Percentiles rank a stretch among this genome's conserved stretches.
Evolutionary conservation across 108 stramenopile species (phyloP).

Genomic region (Nitzschia sp.): DNA sequence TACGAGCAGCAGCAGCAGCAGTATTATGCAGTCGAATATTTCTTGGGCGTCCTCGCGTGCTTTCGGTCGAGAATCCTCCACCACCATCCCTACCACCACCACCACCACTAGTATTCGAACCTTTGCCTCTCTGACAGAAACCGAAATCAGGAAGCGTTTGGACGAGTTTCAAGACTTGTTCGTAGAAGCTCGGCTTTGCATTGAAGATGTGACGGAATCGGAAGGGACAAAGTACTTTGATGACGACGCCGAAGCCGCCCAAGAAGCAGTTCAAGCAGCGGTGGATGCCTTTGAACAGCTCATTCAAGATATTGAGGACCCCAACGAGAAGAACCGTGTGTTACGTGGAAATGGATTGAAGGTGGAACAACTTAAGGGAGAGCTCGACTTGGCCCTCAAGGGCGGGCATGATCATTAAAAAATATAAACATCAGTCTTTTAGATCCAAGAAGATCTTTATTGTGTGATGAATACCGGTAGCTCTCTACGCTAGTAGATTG

Average conservation of each 20-base stretch:
- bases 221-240: conserved; percentile 46
- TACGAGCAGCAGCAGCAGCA: too few species aligned
- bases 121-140: neutral
- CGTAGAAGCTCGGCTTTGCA: conserved; percentile 49
- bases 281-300: conserved; percentile 29
- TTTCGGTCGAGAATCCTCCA: too few species aligned
- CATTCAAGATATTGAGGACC: conserved; percentile 19
- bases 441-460: neutral
- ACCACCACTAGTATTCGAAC: neutral
- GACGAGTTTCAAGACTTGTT: conserved; percentile 52
- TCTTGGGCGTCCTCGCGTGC: too few species aligned
- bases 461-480: too few species aligned
- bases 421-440: neutral
- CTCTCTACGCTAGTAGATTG: too few species aligned
- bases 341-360: conserved; percentile 44
- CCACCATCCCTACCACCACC: too few species aligned
- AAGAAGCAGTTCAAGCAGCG: conserved; percentile 40
- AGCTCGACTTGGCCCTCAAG: conserved; percentile 34
- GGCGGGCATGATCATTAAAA: conserved; percentile 7
- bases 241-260: conserved; percentile 42
- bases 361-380: conserved; percentile 57
- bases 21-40: too few species aligned
- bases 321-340: conserved; percentile 31
- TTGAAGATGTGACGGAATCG: conserved; percentile 42
- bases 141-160: conserved; percentile 7